Base-by-base conservation (phyloP, 495 filamentous ascomycete species). In the Friedmanniomyces simplex region DNA sequence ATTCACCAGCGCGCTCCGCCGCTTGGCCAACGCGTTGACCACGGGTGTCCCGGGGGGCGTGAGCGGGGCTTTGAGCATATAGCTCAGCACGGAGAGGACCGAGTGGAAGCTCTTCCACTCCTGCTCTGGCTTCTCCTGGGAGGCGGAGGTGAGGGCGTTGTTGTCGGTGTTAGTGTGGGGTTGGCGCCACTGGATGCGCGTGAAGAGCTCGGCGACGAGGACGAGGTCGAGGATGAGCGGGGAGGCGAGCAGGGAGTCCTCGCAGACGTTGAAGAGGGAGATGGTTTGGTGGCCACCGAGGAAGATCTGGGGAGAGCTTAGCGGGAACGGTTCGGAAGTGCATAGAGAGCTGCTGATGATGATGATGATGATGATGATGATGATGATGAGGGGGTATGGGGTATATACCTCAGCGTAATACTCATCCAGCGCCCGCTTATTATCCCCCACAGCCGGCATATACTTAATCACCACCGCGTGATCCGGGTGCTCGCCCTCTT, bases 61-160 rank as follows among this genome's bases (percentile, higher is more conserved):
- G 70, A 96, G 77, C 24, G 93, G 93, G 55, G 93, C 93, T 85
- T 98, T 99, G 65, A 99, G 83, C 93, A 99, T 98, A 79, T 95
- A 99, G 79, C 88, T 94, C 63, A 99, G 83, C 52, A 99, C 82
- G 77, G 90, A 96, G 37, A 99, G 87, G 28, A 99, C 94, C 72
- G 84, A 89, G 77, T 98, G 94, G 82, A 98, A 98, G 64, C 83
- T 82, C 76, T 87, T 87, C 79, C 84, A 98, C 22, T 89, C 87
- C 64, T 82, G 58, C 63, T 63, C 71, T 43, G 28, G 3, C 10
- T 32, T 32, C 10, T 32, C 4, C 28, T 32, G 28, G 28, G 3
- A 10, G 28, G 28, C 10, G 28, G 28, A 4, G 28, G 28, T 10
- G 10, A 10, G 3, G 10, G 71, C 73, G 49, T 80, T n/a, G n/a